Conservation (phyloP, 2,329 filamentous ascomycete genomes). For the Fusarium sp. region DNA sequence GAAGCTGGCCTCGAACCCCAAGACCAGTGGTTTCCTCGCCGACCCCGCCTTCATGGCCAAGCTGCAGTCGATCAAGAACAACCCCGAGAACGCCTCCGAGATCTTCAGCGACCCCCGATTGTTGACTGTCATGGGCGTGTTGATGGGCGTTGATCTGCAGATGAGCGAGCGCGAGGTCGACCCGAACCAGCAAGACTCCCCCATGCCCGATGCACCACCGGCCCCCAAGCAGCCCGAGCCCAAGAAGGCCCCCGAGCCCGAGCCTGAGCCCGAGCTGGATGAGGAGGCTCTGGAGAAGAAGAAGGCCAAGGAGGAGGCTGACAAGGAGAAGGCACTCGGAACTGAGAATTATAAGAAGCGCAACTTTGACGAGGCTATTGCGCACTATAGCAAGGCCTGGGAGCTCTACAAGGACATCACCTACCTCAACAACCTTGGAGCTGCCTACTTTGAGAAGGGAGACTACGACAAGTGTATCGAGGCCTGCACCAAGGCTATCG, state of each 20-base stretch:
- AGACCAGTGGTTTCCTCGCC: slow-evolving; percentile 84
- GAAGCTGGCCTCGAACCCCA: slow-evolving; percentile 94
- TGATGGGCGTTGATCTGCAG: slow-evolving; percentile 93
- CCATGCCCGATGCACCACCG: slow-evolving; percentile 78
- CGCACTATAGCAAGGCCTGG: slow-evolving; percentile 96
- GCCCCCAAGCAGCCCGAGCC: slow-evolving; percentile 57
- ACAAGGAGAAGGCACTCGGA: slow-evolving; percentile 93
- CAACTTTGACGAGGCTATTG: slow-evolving; percentile 93
- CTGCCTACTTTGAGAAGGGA: slow-evolving; percentile 95
- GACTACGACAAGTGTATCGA: slow-evolving; percentile 91
- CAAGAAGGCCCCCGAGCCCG: slow-evolving; percentile 69
- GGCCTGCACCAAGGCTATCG: slow-evolving; percentile 86
- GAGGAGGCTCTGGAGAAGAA: slow-evolving; percentile 87
- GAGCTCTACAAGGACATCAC: slow-evolving; percentile 95
- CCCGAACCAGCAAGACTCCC: slow-evolving; percentile 68
- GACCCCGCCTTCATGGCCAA: slow-evolving; percentile 93
- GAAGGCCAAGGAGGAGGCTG: slow-evolving; percentile 91
- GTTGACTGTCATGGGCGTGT: slow-evolving; percentile 91
- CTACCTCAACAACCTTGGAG: slow-evolving; percentile 96
- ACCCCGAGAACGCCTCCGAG: slow-evolving; percentile 82
- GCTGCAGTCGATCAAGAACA: slow-evolving; percentile 82
- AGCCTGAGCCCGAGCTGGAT: slow-evolving; percentile 78
- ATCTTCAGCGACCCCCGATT: slow-evolving; percentile 92
- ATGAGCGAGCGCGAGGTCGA: slow-evolving; percentile 52
- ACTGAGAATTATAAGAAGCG: slow-evolving; percentile 99